A percentile compares a stretch with the other conserved stretches of the same genome.
Conservation (phyloP, 345 rosid genomes). For the Dipteronia dyeriana region DNA sequence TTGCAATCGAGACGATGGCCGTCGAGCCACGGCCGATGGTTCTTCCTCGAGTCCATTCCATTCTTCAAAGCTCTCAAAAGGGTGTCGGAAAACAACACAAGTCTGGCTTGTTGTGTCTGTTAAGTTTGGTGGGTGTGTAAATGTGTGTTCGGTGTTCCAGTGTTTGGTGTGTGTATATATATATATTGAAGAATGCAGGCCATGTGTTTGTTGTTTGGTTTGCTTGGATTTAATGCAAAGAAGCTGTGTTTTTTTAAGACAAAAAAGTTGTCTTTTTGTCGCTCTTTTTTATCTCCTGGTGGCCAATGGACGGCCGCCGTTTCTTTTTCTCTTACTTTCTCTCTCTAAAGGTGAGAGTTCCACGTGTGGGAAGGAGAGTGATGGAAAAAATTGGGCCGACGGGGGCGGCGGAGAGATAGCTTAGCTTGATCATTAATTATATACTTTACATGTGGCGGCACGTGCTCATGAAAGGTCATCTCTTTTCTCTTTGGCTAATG, state of each 20-base stretch:
- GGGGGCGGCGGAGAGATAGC: conserved; percentile 12
- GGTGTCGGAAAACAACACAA: background rate
- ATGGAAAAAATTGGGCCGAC: conserved; percentile 21
- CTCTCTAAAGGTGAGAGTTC: background rate
- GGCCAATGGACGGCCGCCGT: conserved; percentile 55
- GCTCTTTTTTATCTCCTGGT: background rate
- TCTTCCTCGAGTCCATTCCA: conserved; percentile 61
- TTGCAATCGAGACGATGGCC: conserved; percentile 52
- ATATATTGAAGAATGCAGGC: background rate
- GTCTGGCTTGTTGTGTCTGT: background rate
- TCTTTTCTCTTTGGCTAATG: background rate
- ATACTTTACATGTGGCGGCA: conserved; percentile 26
- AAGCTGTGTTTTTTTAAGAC: background rate
- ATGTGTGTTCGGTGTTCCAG: background rate
- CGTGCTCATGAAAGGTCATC: conserved; percentile 26
- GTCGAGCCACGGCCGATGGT: conserved; percentile 58
- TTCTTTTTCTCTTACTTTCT: background rate
- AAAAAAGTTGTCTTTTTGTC: background rate
- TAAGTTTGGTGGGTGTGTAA: background rate
- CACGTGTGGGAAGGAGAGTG: conserved; percentile 39
- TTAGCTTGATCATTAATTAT: conserved; percentile 15
- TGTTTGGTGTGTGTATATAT: background rate
- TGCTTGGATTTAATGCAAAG: conserved; percentile 30
- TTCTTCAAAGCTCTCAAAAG: conserved; percentile 15
- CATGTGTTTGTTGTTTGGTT: conserved; percentile 3